Evolutionary conservation across 495 filamentous ascomycete species (phyloP).

Genomic region (Cercophora sp.): DNA sequence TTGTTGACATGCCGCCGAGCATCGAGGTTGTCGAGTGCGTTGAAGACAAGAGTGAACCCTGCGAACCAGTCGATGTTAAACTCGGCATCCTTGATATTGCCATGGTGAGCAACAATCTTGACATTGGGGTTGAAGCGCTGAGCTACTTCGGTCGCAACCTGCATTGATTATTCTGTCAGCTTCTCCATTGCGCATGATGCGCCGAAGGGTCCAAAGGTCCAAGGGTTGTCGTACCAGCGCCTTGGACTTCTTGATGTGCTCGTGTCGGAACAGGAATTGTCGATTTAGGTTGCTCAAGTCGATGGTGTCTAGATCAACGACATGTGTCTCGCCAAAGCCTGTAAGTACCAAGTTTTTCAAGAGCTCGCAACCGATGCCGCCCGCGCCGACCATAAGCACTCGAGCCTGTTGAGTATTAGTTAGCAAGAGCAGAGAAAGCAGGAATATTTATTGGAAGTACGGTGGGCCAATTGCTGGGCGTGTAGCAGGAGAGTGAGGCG

Average conservation of each 20-base stretch:
- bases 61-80: slow-evolving; percentile 92
- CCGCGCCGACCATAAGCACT: slow-evolving; percentile 91
- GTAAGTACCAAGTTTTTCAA: slow-evolving; percentile 93
- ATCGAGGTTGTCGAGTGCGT: slow-evolving; percentile 94
- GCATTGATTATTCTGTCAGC: slow-evolving; percentile 20
- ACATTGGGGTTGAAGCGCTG: slow-evolving; percentile 85
- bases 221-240: slow-evolving; percentile 66
- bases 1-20: slow-evolving; percentile 92
- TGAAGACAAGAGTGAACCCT: slow-evolving; percentile 82
- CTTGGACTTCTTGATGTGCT: slow-evolving; percentile 98
- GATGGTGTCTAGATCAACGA: slow-evolving; percentile 97
- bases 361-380: slow-evolving; percentile 95
- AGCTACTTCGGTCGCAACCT: slow-evolving; percentile 94
- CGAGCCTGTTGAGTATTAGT: slow-evolving; percentile 58
- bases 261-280: slow-evolving; percentile 94
- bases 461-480: no score
- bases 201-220: neutral
- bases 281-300: slow-evolving; percentile 97
- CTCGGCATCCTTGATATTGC: slow-evolving; percentile 89
- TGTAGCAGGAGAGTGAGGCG: no score
- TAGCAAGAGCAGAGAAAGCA: no score
- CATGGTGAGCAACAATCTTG: slow-evolving; percentile 86
- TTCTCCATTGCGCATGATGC: neutral
- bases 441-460: no score
- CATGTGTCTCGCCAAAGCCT: slow-evolving; percentile 91